Conservation (phyloP, 2,329 filamentous ascomycete species). For the Zasmidium angulare region DNA sequence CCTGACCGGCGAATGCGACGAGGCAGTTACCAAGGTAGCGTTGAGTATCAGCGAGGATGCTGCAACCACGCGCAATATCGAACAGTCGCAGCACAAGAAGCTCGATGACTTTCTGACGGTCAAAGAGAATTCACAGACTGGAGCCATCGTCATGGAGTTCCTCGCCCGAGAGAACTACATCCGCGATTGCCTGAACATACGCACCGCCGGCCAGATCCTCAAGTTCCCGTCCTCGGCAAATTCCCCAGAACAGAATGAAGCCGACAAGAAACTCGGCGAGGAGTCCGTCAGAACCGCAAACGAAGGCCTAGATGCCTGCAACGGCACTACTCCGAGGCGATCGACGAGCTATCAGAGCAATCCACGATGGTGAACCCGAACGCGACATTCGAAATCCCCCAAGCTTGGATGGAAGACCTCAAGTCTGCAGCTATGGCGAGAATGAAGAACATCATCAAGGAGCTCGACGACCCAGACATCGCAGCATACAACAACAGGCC, state of each 20-base stretch:
- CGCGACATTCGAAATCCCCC: too few relatives aligned
- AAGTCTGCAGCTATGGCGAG: too few relatives aligned
- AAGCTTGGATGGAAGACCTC: too few relatives aligned
- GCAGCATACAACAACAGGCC: neutral
- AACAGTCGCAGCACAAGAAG: neutral
- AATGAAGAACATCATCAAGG: too few relatives aligned
- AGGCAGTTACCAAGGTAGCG: neutral
- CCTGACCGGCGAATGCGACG: neutral
- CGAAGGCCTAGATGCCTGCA: neutral
- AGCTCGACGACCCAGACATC: too few relatives aligned
- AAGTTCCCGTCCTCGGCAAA: neutral
- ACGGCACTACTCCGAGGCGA: neutral
- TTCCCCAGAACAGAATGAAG: neutral
- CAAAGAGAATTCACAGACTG: neutral
- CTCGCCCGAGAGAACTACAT: neutral
- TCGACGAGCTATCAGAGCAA: neutral
- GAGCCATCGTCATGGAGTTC: neutral
- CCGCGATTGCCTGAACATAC: neutral
- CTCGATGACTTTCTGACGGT: neutral
- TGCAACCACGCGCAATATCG: neutral
- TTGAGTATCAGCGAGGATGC: neutral
- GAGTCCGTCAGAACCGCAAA: neutral
- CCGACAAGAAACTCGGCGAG: neutral
- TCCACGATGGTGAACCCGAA: too few relatives aligned
- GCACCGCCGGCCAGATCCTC: neutral